Evolutionary conservation across 768 basidiomycete genomes (phyloP).

Genomic region (Russula virescens): DNA sequence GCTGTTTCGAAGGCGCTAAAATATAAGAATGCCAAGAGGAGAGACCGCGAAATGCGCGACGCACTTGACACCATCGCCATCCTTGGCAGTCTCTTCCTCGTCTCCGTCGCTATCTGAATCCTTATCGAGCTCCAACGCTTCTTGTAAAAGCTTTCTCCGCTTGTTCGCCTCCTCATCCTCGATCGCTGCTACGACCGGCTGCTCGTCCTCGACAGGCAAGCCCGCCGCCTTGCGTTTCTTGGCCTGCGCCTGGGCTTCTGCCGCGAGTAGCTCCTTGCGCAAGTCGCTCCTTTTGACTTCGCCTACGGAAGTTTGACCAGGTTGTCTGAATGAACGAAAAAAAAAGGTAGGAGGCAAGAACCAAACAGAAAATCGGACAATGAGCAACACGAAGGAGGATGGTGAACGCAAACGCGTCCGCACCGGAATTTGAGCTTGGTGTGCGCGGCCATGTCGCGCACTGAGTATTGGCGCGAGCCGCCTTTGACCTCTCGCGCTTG

Average conservation of each 20-base stretch:
- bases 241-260: conserved; percentile 82
- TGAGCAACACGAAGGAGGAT: no score
- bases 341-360: not conserved
- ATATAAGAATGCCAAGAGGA: not conserved
- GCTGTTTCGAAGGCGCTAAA: not conserved
- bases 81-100: conserved; percentile 28
- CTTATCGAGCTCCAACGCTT: conserved; percentile 81
- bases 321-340: conserved; percentile 50
- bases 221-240: conserved; percentile 93
- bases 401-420: conserved; percentile 19
- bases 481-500: conserved; percentile 90
- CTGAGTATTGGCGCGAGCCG: conserved; percentile 88
- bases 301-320: conserved; percentile 75
- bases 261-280: conserved; percentile 72
- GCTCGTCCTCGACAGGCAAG: conserved; percentile 34
- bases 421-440: conserved; percentile 98
- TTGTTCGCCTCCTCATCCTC: conserved; percentile 67
- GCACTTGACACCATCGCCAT: not conserved
- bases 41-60: not conserved
- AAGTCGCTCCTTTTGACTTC: conserved; percentile 81
- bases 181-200: conserved; percentile 36
- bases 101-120: conserved; percentile 72
- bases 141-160: conserved; percentile 80
- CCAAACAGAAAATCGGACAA: not conserved
- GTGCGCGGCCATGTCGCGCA: conserved; percentile 89